phyloP scores from a whole-genome alignment of 805 yeast species.

The Ogataea neopini region DNA sequence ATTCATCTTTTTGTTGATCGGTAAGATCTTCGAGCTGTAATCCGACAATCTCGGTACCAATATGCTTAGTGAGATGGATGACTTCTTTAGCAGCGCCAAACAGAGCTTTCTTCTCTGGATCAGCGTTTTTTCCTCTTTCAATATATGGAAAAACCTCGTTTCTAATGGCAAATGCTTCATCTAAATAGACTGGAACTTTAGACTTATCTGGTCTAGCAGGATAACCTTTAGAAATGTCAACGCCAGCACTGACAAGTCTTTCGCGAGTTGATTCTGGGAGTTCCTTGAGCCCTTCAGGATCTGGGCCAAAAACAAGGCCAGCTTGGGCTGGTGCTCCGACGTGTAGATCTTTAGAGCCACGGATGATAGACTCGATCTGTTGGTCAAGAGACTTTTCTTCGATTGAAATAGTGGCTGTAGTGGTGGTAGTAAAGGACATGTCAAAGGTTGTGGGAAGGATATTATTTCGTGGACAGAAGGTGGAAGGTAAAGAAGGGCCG shows the following conservation, averaged over 20 bases:
- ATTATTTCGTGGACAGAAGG: too few species aligned
- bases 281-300: conserved; percentile 25
- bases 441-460: too few species aligned
- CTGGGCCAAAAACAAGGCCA: conserved; percentile 13
- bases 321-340: conserved; percentile 6
- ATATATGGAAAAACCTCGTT: conserved; percentile 34
- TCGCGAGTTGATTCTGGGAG: conserved; percentile 29
- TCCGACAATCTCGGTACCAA: conserved; percentile 52
- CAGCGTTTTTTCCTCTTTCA: conserved; percentile 19
- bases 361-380: conserved; percentile 22
- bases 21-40: conserved; percentile 43
- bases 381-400: conserved; percentile 16
- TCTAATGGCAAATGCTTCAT: conserved; percentile 41
- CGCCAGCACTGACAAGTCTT: conserved; percentile 38
- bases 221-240: conserved; percentile 40
- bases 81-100: conserved; percentile 43
- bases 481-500: neutral
- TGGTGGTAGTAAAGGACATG: conserved; percentile 1
- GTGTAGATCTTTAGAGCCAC: conserved; percentile 8
- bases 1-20: conserved; percentile 46
- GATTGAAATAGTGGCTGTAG: neutral
- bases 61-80: conserved; percentile 42
- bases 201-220: conserved; percentile 27
- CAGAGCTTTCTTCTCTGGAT: conserved; percentile 33
- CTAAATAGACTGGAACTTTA: conserved; percentile 38